Conservation (phyloP, 1,139 yeast species). For the Candida sanyaensis region DNA sequence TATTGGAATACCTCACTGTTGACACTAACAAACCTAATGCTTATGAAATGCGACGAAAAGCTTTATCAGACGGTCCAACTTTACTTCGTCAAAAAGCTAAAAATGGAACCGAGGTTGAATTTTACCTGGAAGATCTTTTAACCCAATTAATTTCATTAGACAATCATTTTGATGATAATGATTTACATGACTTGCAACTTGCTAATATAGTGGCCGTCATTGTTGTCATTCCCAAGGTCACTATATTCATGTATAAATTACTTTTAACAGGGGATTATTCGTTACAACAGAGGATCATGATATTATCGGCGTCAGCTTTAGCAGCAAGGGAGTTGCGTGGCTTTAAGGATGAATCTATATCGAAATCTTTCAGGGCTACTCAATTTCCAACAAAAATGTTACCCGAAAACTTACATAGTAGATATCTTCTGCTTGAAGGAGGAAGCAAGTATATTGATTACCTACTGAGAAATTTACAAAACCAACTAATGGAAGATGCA, state of each 20-base stretch:
- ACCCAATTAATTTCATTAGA: slow-evolving; percentile 47
- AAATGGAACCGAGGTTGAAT: slow-evolving; percentile 56
- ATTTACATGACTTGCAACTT: slow-evolving; percentile 53
- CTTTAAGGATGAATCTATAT: slow-evolving; percentile 45
- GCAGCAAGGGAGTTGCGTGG: slow-evolving; percentile 66
- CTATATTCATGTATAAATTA: slow-evolving; percentile 39
- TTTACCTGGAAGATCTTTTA: slow-evolving; percentile 49
- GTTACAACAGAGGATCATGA: slow-evolving; percentile 57
- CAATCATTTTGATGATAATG: slow-evolving; percentile 48
- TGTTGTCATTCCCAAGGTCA: slow-evolving; percentile 45
- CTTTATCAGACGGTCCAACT: slow-evolving; percentile 54
- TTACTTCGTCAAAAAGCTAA: slow-evolving; percentile 54
- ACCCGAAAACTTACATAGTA: slow-evolving; percentile 48
- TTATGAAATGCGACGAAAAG: slow-evolving; percentile 52
- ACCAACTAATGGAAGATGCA: slow-evolving; percentile 36
- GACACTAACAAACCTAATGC: slow-evolving; percentile 48
- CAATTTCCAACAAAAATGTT: slow-evolving; percentile 44
- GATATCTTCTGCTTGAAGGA: slow-evolving; percentile 23
- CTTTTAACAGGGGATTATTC: slow-evolving; percentile 66
- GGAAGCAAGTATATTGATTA: slow-evolving; percentile 7
- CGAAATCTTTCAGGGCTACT: slow-evolving; percentile 32
- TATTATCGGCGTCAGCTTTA: slow-evolving; percentile 56
- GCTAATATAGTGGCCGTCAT: slow-evolving; percentile 55
- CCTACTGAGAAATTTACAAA: slow-evolving; percentile 24
- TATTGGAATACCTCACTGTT: slow-evolving; percentile 52